These are phyloP conservation scores for Suillus plorans DNA, from an alignment of 768 basidiomycete genomes.

Conservation along the genomic window DNA sequence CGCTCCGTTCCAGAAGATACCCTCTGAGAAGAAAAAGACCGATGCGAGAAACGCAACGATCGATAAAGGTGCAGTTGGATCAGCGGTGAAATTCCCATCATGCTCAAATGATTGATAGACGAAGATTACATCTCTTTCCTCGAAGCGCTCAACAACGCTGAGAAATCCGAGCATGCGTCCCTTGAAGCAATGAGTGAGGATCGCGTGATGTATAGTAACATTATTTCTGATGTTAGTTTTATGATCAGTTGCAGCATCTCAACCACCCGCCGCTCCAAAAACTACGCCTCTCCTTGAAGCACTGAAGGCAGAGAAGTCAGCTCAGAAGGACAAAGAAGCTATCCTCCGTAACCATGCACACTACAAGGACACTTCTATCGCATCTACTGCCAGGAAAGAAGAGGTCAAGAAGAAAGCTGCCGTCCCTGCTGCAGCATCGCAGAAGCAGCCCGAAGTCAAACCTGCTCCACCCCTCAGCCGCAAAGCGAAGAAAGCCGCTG, in stretches of 20 bases:
- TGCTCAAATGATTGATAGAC: slow-evolving; percentile 43
- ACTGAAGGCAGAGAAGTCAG: slow-evolving; percentile 73
- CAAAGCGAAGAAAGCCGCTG: slow-evolving; percentile 34
- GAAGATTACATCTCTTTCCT: slow-evolving; percentile 85
- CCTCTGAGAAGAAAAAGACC: slow-evolving; percentile 68
- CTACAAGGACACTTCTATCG: slow-evolving; percentile 52
- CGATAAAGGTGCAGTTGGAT: slow-evolving; percentile 64
- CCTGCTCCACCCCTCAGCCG: slow-evolving; percentile 31
- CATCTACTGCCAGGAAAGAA: slow-evolving; percentile 32
- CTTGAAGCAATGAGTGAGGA: slow-evolving; percentile 63
- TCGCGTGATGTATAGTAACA: neutral
- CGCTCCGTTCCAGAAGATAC: slow-evolving; percentile 88
- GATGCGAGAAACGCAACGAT: slow-evolving; percentile 87
- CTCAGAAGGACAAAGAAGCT: slow-evolving; percentile 69
- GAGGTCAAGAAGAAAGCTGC: slow-evolving; percentile 41
- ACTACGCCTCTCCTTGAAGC: slow-evolving; percentile 93
- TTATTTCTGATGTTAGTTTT: neutral
- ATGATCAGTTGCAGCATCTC: slow-evolving; percentile 59
- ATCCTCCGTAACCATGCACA: slow-evolving; percentile 73
- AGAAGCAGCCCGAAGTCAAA: slow-evolving; percentile 36
- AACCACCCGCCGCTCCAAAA: slow-evolving; percentile 62
- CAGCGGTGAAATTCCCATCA: slow-evolving; percentile 5
- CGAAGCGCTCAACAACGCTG: slow-evolving; percentile 58
- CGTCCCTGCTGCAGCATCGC: slow-evolving; percentile 9
- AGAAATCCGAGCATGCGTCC: slow-evolving; percentile 56